These are phyloP conservation scores for Trichoderma guizhouense DNA, from an alignment of 2,329 filamentous ascomycete genomes.

Conservation along the genomic window DNA sequence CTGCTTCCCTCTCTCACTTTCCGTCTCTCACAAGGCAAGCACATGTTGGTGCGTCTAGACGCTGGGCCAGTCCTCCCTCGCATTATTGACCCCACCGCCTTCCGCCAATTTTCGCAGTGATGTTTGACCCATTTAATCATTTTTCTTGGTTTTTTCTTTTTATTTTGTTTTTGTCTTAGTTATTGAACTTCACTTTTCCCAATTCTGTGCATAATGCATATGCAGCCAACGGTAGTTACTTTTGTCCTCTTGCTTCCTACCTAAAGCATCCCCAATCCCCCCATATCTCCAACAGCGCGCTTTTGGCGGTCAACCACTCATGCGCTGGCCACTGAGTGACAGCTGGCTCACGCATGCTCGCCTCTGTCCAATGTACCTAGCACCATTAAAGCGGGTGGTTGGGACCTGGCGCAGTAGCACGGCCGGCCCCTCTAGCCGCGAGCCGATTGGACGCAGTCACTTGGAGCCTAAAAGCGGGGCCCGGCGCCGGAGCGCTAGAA, in stretches of 20 bases:
- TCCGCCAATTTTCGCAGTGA: neutral
- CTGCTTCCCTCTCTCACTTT: neutral
- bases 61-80: neutral
- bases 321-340: neutral
- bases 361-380: neutral
- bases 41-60: neutral
- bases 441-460: neutral
- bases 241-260: neutral
- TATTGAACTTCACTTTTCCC: neutral
- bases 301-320: slow-evolving; percentile 10
- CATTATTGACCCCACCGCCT: neutral
- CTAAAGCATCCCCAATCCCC: neutral
- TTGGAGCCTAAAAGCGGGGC: neutral
- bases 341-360: neutral
- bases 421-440: slow-evolving; percentile 8
- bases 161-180: neutral
- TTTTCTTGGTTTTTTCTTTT: neutral
- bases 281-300: neutral
- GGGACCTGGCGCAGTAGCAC: slow-evolving; percentile 11
- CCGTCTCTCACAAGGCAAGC: neutral
- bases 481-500: neutral
- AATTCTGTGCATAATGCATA: slow-evolving; percentile 11
- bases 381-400: slow-evolving; percentile 11
- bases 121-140: neutral
- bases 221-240: neutral